Base-by-base conservation (phyloP, 2,329 filamentous ascomycete genomes). In the Rasamsonia emersonii region DNA sequence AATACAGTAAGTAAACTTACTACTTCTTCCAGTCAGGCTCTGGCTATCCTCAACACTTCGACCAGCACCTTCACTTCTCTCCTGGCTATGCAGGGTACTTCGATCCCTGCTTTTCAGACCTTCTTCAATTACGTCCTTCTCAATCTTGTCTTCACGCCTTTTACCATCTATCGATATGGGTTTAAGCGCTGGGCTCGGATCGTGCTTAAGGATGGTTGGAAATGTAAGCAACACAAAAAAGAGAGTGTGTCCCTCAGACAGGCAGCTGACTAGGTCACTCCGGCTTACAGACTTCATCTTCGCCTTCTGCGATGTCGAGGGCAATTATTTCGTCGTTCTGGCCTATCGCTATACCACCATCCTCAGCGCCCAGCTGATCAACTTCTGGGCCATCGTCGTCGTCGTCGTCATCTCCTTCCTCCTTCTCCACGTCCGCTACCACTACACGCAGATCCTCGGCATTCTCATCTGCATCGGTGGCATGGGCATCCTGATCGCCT, bases 331-430 rank as follows among this genome's bases (percentile, higher is more conserved):
- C 56, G 88, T 88, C 50, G 89, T 98, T 30, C 72, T 95, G 30
- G 91, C 89, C 4, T 98, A 96, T 66, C 74, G 82, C 38, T 79
- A 93, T 68, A 94, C 89, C 33, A 95, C 88, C 50, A 81, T 95
- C 47, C 72, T 96, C 29, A 91, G 82, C 13, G 86, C 86, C 10
- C 88, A 96, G 68, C 73, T 98, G 32, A 86, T 98, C 64, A 95
- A 95, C 70, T 96, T 96, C 66, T 96, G 89, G 89, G 84, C 88
- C 47, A 96, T 98, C 45, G 84, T 93, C 30, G 79, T 89, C 41
- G 91, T 98, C 14, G 86, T 96, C 13, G 54, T 82, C 39, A 64
- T 95, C 43, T 94, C 86, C 17, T 88, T 93, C 62, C 44, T 79
- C 42, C 68, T 95, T 47, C 75, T 98, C 36, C 73, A 71, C 45